Evolutionary conservation across 1,139 yeast species (phyloP).

Genomic region (Candida tropicalis): DNA sequence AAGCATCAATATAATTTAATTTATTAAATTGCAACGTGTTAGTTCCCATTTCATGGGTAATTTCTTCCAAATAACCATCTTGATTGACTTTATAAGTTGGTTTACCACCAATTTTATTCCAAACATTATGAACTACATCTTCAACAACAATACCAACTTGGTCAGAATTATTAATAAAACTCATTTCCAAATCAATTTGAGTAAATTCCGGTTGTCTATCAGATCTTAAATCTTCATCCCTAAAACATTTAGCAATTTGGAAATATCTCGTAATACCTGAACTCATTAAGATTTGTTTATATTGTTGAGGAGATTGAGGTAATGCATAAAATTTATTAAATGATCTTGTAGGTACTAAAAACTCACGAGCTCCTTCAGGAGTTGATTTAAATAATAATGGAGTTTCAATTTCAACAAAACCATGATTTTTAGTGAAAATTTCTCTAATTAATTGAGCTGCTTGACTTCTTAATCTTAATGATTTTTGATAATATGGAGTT

Average conservation of each 20-base stretch:
- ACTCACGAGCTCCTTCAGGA: conserved; percentile 98
- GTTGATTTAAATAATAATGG: conserved; percentile 93
- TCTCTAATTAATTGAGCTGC: conserved; percentile 60
- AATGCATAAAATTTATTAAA: conserved; percentile 74
- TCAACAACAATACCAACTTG: conserved; percentile 69
- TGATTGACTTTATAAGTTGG: conserved; percentile 38
- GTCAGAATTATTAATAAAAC: conserved; percentile 70
- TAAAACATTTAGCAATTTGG: conserved; percentile 90
- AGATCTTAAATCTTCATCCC: conserved; percentile 93
- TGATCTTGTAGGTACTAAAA: conserved; percentile 85
- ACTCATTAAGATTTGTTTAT: conserved; percentile 92
- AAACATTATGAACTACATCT: conserved; percentile 53
- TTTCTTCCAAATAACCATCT: conserved; percentile 26
- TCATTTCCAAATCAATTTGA: conserved; percentile 92
- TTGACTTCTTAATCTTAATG: conserved; percentile 61
- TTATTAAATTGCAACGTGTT: conserved; percentile 36
- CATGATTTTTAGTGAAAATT: conserved; percentile 43
- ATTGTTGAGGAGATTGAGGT: conserved; percentile 98
- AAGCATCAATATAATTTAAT: conserved; percentile 67
- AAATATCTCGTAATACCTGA: conserved; percentile 86
- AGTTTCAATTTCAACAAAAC: conserved; percentile 86
- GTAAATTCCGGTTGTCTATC: conserved; percentile 99
- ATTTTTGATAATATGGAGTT: conserved; percentile 57
- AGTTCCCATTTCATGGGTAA: conserved; percentile 22
- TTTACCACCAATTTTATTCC: conserved; percentile 52